These are phyloP conservation scores for Limnanthes douglasii DNA, from an alignment of 345 rosid species.

Conservation along the genomic window DNA sequence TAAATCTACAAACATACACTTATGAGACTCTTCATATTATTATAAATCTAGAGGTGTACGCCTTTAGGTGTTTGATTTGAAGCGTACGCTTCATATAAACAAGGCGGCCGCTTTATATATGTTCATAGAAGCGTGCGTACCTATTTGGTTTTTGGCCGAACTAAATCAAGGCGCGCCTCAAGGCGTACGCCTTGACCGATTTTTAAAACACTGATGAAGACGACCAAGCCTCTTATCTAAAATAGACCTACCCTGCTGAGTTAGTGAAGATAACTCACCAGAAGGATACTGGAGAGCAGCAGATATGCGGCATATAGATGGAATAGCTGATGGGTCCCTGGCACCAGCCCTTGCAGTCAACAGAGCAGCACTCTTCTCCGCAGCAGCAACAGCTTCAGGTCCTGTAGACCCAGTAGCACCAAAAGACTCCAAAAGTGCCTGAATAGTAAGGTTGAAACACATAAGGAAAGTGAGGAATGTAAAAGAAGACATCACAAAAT, in stretches of 20 bases:
- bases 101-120: no score
- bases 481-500: slow-evolving; percentile 1
- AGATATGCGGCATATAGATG: slow-evolving; percentile 89
- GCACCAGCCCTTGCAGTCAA: slow-evolving; percentile 98
- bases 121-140: no score
- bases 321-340: slow-evolving; percentile 96
- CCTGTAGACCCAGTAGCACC: slow-evolving; percentile 88
- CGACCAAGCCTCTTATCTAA: slow-evolving; percentile 1
- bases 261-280: slow-evolving; percentile 26
- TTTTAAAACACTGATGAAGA: no score
- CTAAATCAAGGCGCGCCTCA: no score
- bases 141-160: no score
- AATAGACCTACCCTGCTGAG: not conserved
- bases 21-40: no score
- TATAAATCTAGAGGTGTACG: no score
- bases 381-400: slow-evolving; percentile 73
- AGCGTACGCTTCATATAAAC: no score
- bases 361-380: slow-evolving; percentile 88
- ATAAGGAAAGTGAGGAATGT: slow-evolving; percentile 5
- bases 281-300: slow-evolving; percentile 95
- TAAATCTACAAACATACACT: no score
- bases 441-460: slow-evolving; percentile 12
- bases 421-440: slow-evolving; percentile 89
- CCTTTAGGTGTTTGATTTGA: no score
- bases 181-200: no score